These are phyloP conservation scores for Pseudophaeomoniella oleicola DNA, from an alignment of 2,329 filamentous ascomycete species.

Conservation along the genomic window DNA sequence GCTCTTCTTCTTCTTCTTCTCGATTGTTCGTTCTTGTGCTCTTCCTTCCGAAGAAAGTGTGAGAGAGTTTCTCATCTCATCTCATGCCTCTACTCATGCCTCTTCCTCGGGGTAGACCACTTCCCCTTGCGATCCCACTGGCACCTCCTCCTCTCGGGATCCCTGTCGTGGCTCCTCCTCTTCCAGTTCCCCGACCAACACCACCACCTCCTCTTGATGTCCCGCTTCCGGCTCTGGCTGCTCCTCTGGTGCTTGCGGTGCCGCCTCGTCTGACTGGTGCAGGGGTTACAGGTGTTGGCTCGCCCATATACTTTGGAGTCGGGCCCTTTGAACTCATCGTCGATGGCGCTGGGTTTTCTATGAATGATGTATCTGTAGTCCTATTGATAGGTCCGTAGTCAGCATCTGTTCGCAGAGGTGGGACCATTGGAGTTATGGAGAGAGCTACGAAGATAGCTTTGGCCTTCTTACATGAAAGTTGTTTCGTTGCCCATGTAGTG, in stretches of 20 bases:
- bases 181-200: not conserved
- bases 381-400: constrained; percentile 27
- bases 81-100: constrained; percentile 24
- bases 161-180: constrained; percentile 1
- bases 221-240: not conserved
- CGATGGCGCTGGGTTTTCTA: constrained; percentile 60
- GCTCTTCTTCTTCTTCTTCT: no score
- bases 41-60: no score
- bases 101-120: constrained; percentile 12
- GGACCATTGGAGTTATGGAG: not conserved
- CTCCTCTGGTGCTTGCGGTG: not conserved
- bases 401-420: constrained; percentile 1
- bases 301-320: not conserved
- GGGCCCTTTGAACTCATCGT: constrained; percentile 25
- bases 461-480: constrained; percentile 59
- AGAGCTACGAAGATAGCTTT: not conserved
- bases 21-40: no score
- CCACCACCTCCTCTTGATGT: not conserved
- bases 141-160: constrained; percentile 3
- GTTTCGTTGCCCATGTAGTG: constrained; percentile 37
- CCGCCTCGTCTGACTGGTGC: not conserved
- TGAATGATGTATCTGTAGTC: constrained; percentile 82
- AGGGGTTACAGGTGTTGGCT: constrained; percentile 1
- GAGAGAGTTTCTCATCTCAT: no score
- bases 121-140: constrained; percentile 6